Base-by-base conservation (phyloP, 169 alveolate genomes). In the Cystoisospora suis region DNA sequence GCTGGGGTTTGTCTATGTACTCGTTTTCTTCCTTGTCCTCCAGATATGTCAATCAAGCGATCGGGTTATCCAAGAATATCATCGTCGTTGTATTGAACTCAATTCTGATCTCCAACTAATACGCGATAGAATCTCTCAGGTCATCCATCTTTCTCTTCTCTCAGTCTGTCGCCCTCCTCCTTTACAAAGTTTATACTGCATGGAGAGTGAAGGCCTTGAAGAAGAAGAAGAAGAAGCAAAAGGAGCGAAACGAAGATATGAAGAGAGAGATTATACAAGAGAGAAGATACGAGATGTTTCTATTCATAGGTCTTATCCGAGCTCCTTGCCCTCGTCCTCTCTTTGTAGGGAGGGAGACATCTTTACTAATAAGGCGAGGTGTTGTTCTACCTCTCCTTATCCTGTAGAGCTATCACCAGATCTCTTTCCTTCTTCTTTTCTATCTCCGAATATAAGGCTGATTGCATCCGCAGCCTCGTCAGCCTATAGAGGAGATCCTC, bases 81-180 rank as follows among this genome's bases (percentile, higher is more conserved):
- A 88, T 72, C 88, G 75, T 9, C 80, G 81, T 40, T 88, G 92
- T 58, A 29, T 88, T n/a, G 75, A 53, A n/a, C 80, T 88, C 83
- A 88, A 88, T 44, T 85, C 81, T 17, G 81, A 42, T 36, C 44
- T 88, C 0, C 92, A 88, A 72, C 72, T 88, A 38, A 65, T 88
- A 49, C 65, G 70, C 17, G 92, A 88, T 56, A 44, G 56, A 1
- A 88, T 88, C 53, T 3, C 38, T 72, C 83, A 17, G 15, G 53
- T 72, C 3, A 36, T 72, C 7, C 56, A 72, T 38, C 38, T 20
- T 9, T n/a, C 83, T 5, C 27, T 72, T 17, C 32, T 72, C 58
- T 34, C 17, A 2, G 56, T 38, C 45, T 38, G 58, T 34, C 47
- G 83, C 15, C 32, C 56, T 29, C 83, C 83, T 36, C 56, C 83